These are phyloP conservation scores for Ligustrum vulgare DNA, from an alignment of 257 asterid species.

Conservation along the genomic window DNA sequence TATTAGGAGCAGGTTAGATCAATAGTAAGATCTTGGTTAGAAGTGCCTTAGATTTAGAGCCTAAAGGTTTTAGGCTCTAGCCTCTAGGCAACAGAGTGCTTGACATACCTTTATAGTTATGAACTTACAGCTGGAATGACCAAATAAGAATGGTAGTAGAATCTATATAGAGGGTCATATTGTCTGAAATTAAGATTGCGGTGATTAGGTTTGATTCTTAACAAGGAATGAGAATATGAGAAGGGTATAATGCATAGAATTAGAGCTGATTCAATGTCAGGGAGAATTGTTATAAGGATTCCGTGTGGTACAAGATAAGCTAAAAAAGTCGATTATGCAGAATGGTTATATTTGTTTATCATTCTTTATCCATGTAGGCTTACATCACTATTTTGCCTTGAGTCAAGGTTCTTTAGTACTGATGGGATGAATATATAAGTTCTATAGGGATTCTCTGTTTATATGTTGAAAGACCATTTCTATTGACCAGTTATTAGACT, in stretches of 20 bases:
- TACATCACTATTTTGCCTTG: too few relatives aligned
- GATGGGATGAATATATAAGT: too few relatives aligned
- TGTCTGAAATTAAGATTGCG: background rate
- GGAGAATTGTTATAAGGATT: background rate
- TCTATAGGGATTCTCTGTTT: too few relatives aligned
- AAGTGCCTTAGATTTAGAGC: background rate
- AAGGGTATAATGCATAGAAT: background rate
- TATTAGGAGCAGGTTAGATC: background rate
- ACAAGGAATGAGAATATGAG: background rate
- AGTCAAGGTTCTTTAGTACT: too few relatives aligned
- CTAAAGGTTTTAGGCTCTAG: background rate
- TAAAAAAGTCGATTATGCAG: background rate
- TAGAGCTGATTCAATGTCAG: background rate
- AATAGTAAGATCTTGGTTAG: background rate
- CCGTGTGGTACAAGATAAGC: background rate
- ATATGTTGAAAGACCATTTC: too few relatives aligned
- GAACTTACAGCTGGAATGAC: background rate
- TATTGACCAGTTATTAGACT: too few relatives aligned
- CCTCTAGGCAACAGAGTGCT: background rate
- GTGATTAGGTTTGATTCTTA: background rate
- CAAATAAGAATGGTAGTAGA: background rate
- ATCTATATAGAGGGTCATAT: background rate
- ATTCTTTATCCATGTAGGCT: too few relatives aligned
- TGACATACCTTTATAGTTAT: background rate
- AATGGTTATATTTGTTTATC: background rate